phyloP scores from a whole-genome alignment of 306 rosid genomes.

The Trifolium dubium region DNA sequence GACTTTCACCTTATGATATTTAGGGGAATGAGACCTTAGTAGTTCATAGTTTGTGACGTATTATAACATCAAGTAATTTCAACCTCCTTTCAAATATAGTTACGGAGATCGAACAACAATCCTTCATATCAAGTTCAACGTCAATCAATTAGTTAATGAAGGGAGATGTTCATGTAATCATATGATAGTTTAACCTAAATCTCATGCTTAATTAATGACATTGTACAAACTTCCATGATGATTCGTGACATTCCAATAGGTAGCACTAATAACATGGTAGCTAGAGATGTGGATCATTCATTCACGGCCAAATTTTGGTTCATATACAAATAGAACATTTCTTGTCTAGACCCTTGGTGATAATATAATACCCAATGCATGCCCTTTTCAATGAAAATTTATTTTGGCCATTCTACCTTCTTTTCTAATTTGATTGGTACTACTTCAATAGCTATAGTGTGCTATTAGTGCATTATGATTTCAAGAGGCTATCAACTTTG shows the following conservation, averaged over 20 bases:
- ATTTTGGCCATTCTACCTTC: slow-evolving; percentile 18
- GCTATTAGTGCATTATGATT: background rate
- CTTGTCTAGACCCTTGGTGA: slow-evolving; percentile 23
- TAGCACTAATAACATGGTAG: background rate
- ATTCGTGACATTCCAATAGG: slow-evolving; percentile 9
- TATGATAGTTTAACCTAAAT: background rate
- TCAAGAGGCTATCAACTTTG: background rate
- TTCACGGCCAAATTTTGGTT: slow-evolving; percentile 5
- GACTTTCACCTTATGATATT: no score
- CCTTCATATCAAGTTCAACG: no score
- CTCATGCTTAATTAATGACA: no score
- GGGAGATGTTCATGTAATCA: no score
- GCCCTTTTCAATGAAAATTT: slow-evolving; percentile 15
- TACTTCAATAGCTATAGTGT: slow-evolving; percentile 12
- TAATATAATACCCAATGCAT: slow-evolving; percentile 32
- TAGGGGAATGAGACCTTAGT: no score
- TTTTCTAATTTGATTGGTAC: background rate
- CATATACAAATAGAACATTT: slow-evolving; percentile 33
- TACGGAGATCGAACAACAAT: no score
- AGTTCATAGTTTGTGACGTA: no score
- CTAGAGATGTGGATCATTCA: slow-evolving; percentile 25
- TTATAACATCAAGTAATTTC: no score
- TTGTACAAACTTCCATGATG: slow-evolving; percentile 34
- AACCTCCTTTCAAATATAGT: no score
- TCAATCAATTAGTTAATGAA: no score